Percentiles rank a stretch among this genome's conserved stretches.
These are phyloP conservation scores for Diversispora epigaea DNA, from an alignment of 192 early-diverging fungal species.

Conservation along the genomic window DNA sequence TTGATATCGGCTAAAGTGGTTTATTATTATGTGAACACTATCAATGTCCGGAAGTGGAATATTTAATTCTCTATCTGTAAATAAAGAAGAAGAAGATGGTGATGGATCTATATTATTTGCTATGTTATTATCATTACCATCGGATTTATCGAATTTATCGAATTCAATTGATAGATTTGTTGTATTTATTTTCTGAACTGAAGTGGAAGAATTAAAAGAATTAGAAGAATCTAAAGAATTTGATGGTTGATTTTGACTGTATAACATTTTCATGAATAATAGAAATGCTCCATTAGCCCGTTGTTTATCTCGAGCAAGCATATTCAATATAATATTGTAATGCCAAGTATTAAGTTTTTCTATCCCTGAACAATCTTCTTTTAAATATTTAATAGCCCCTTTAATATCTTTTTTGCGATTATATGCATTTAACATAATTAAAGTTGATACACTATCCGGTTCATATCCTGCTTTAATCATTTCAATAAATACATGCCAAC, in stretches of 20 bases:
- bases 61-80: not conserved
- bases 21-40: constrained; percentile 14
- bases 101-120: too few species aligned
- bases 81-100: too few species aligned
- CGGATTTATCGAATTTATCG: too few species aligned
- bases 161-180: too few species aligned
- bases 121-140: too few species aligned
- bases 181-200: too few species aligned
- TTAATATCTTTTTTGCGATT: not conserved
- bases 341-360: not conserved
- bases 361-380: not conserved
- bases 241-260: not conserved
- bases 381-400: not conserved
- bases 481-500: constrained; percentile 2
- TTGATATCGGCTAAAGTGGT: not conserved
- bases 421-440: constrained; percentile 15
- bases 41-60: not conserved
- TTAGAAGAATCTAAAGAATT: not conserved
- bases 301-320: not conserved
- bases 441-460: constrained; percentile 1
- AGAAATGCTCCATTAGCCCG: not conserved
- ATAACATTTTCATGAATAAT: constrained; percentile 15
- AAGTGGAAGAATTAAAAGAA: too few species aligned
- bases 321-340: constrained; percentile 1
- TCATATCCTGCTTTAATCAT: constrained; percentile 13